phyloP scores from a whole-genome alignment of 495 filamentous ascomycete genomes.

The Hypoxylon intermedium region DNA sequence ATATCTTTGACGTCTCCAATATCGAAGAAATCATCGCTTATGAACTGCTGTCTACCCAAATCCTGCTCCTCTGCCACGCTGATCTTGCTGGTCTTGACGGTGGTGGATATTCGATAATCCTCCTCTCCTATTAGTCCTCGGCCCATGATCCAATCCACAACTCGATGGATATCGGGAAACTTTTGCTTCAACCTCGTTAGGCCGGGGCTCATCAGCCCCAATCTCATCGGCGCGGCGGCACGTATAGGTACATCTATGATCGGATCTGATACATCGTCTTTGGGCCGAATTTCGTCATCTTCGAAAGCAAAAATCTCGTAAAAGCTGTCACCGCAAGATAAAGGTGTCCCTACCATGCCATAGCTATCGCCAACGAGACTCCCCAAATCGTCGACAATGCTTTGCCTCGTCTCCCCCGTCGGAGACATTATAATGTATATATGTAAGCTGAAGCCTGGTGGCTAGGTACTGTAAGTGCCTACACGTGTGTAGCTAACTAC shows the following conservation, averaged over 20 bases:
- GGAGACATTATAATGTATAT: background rate
- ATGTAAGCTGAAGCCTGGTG: no score
- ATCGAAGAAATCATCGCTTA: conserved; percentile 31
- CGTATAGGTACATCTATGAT: background rate
- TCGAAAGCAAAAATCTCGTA: conserved; percentile 20
- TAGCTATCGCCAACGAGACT: conserved; percentile 18
- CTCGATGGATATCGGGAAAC: conserved; percentile 9
- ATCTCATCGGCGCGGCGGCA: background rate
- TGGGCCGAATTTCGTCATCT: background rate
- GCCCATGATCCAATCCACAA: conserved; percentile 28
- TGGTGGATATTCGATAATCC: background rate
- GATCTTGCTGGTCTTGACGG: background rate
- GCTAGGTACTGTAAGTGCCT: no score
- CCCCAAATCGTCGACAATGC: background rate
- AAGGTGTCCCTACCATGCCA: conserved; percentile 3
- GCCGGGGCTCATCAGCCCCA: background rate
- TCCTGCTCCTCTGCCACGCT: background rate
- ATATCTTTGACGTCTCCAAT: conserved; percentile 41
- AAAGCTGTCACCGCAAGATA: conserved; percentile 14
- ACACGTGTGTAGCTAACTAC: background rate
- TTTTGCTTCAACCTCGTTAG: conserved; percentile 1
- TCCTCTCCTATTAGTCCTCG: conserved; percentile 5
- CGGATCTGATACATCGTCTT: background rate
- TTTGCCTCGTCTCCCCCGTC: background rate
- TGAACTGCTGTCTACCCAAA: background rate